phyloP scores from a whole-genome alignment of 116 monocot species.

The Iris pallida region DNA sequence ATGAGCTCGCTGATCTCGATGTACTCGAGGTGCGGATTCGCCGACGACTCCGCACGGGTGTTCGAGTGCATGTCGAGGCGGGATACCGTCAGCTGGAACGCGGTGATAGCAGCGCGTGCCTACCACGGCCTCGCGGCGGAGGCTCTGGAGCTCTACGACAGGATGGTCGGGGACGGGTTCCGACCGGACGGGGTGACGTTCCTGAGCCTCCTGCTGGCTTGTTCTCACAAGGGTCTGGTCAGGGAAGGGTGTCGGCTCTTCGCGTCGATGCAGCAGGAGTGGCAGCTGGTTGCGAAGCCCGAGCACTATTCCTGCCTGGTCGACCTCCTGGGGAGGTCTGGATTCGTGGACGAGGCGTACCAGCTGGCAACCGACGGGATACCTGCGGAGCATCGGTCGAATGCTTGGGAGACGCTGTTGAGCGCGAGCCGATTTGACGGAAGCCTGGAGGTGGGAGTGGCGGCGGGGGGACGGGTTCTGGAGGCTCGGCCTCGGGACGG shows the following conservation, averaged over 20 bases:
- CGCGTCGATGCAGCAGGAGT: conserved; percentile 46
- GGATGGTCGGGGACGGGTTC: conserved; percentile 35
- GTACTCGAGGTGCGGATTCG: conserved; percentile 66
- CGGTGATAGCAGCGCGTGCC: conserved; percentile 59
- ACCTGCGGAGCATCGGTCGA: conserved; percentile 26
- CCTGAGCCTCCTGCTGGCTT: conserved; percentile 35
- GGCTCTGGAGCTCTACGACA: conserved; percentile 28
- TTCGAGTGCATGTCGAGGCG: conserved; percentile 28
- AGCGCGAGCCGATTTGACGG: conserved; percentile 48
- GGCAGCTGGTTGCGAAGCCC: conserved; percentile 39
- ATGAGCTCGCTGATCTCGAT: conserved; percentile 53
- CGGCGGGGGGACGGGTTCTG: conserved; percentile 44
- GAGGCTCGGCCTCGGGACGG: conserved; percentile 33
- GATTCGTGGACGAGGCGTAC: conserved; percentile 37
- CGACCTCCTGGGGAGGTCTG: conserved; percentile 65
- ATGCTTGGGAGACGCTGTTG: conserved; percentile 69
- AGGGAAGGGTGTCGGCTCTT: conserved; percentile 46
- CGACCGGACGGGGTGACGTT: conserved; percentile 48
- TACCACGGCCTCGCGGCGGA: conserved; percentile 41
- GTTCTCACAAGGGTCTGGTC: conserved; percentile 48
- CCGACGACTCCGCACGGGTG: conserved; percentile 23
- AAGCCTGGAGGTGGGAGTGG: conserved; percentile 41
- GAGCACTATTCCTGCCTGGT: conserved; percentile 69
- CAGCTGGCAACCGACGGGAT: conserved; percentile 27
- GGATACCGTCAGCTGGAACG: conserved; percentile 62